phyloP scores from a whole-genome alignment of 2,329 filamentous ascomycete species.

The Cordyceps farinosa region DNA sequence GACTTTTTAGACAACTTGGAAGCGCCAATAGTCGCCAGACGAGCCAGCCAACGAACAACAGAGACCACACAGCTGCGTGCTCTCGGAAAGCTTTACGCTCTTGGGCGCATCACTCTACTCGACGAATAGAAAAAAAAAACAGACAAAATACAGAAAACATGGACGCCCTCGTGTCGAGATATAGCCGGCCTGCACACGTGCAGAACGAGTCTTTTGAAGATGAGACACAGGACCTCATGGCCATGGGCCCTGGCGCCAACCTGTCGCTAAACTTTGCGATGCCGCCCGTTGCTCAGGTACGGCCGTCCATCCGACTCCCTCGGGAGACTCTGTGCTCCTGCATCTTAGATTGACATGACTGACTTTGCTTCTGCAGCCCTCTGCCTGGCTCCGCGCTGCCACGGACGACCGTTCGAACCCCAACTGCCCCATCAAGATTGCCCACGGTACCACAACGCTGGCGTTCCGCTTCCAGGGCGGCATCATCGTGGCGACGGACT shows the following conservation, averaged over 20 bases:
- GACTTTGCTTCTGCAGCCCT: constrained; percentile 55
- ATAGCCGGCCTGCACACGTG: constrained; percentile 74
- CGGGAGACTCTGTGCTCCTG: not conserved
- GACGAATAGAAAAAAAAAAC: not conserved
- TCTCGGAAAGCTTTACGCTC: not conserved
- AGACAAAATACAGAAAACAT: constrained; percentile 47
- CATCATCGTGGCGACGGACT: constrained; percentile 98
- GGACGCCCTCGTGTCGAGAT: constrained; percentile 90
- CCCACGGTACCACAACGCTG: constrained; percentile 96
- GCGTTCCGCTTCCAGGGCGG: constrained; percentile 98
- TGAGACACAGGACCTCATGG: constrained; percentile 70
- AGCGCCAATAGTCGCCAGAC: not conserved
- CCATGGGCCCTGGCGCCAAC: constrained; percentile 67
- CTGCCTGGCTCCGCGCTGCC: constrained; percentile 91
- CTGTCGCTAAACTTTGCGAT: constrained; percentile 92
- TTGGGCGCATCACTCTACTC: not conserved
- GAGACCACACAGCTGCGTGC: not conserved
- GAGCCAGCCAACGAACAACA: not conserved
- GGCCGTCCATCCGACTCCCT: constrained; percentile 25
- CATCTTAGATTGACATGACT: not conserved
- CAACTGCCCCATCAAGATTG: constrained; percentile 97
- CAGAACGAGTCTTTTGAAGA: constrained; percentile 67
- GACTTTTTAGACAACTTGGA: not conserved
- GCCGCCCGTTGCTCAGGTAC: constrained; percentile 85
- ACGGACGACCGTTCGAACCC: constrained; percentile 98